Base-by-base conservation (phyloP, 1,284 basidiomycete species). In the Heterobasidion occidentale region DNA sequence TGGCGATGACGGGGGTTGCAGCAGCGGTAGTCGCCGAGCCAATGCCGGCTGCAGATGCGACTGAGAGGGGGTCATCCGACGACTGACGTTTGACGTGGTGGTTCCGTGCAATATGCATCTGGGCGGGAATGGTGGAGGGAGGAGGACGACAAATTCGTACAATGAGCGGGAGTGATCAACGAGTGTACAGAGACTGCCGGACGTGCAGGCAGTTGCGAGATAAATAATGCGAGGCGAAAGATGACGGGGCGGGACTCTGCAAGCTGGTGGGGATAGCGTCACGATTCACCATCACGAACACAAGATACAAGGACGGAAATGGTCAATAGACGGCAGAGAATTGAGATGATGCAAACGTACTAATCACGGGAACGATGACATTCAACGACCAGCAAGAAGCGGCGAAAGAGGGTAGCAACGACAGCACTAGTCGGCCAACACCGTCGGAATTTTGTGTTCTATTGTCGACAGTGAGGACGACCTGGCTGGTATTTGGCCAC, bases 51-150 rank as follows among this genome's bases (percentile, higher is more conserved):
- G 19, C 64, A 50, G 49, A 56, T 46, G 59, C 59, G 5, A 14
- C 50, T 7, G 53, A 48, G 38, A 45, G 34, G 7, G 44, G 34
- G 36, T 12, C 7, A 3, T 12, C 14, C 52, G 46, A 14, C 3
- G 46, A 12, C 35, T 61, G 60, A 35, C 62, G 63, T 58, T 57
- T 61, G 59, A 46, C 56, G 58, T 46, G 52, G 48, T 61, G 67
- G 15, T 63, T 58, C 49, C 42, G 59, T 15, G 53, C 11, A 44
- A 63, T 63, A 45, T 56, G 66, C 64, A 67, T 68, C 20, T 59
- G 38, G 47, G 36, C 38, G 38, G 36, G 36, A 49, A 48, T 46
- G 51, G 46, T 44, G 33, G 55, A 52, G 55, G 52, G 59, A 58
- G 51, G 58, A 54, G 51, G 58, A 54, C 55, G 52, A 56, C 52